These are phyloP conservation scores for Handroanthus guayacan DNA, from an alignment of 257 asterid species.

Conservation along the genomic window DNA sequence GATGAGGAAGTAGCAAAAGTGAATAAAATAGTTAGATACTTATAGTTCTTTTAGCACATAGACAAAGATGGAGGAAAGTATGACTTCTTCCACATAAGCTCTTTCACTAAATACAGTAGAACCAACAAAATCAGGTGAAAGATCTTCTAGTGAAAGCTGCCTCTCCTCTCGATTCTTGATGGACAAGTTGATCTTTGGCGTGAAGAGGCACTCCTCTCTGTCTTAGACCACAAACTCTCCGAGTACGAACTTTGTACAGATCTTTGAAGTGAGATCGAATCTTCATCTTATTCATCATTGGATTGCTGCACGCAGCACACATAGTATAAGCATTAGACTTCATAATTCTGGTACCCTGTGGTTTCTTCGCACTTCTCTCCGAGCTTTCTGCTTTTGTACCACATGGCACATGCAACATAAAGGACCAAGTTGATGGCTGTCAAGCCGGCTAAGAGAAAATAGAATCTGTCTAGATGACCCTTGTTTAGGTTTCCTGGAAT, in stretches of 20 bases:
- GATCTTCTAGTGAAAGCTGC: constrained; percentile 5
- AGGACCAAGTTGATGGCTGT: constrained; percentile 71
- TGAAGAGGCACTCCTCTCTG: background rate
- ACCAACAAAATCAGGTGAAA: constrained; percentile 7
- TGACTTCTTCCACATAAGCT: constrained; percentile 20
- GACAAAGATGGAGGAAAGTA: constrained; percentile 23
- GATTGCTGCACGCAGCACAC: background rate
- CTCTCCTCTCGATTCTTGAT: background rate
- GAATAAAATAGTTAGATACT: background rate
- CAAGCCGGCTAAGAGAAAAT: constrained; percentile 78
- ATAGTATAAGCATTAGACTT: constrained; percentile 36
- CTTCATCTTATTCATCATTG: constrained; percentile 25
- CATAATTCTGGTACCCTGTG: constrained; percentile 40
- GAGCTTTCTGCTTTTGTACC: constrained; percentile 71
- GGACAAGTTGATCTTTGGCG: background rate
- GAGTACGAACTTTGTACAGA: constrained; percentile 29
- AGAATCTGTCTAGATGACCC: constrained; percentile 86
- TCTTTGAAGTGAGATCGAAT: constrained; percentile 10
- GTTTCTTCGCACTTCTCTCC: constrained; percentile 48
- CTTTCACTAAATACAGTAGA: constrained; percentile 24
- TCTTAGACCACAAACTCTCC: background rate
- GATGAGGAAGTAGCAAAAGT: background rate
- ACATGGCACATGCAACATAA: constrained; percentile 64
- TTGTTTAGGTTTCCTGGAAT: constrained; percentile 83
- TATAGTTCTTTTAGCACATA: background rate